phyloP scores from a whole-genome alignment of 306 rosid species.

The Ammopiptanthus mongolicus region DNA sequence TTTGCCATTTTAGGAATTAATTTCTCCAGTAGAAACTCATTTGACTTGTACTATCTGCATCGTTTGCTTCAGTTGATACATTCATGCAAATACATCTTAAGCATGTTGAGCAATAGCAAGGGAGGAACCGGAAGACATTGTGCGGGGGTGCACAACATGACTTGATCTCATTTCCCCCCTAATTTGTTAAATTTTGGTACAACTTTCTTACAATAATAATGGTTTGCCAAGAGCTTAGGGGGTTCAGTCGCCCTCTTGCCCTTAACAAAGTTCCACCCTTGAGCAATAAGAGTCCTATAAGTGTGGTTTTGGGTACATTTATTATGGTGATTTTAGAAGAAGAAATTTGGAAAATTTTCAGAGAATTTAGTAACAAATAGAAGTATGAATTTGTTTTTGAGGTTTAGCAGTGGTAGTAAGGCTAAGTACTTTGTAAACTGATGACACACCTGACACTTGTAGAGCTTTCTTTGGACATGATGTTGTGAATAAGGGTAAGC shows the following conservation, averaged over 20 bases:
- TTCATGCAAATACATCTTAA: background rate
- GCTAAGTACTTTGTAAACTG: background rate
- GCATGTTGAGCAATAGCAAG: background rate
- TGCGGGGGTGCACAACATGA: background rate
- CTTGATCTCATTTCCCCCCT: background rate
- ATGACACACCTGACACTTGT: background rate
- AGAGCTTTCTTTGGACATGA: background rate
- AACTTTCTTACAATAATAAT: background rate
- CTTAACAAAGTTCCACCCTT: background rate
- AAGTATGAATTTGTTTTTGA: background rate
- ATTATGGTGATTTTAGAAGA: background rate
- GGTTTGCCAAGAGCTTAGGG: background rate
- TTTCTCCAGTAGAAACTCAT: background rate
- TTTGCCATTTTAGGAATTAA: conserved; percentile 10
- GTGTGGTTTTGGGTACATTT: background rate
- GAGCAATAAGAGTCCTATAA: background rate
- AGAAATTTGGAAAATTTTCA: background rate
- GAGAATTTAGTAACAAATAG: background rate
- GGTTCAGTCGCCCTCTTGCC: background rate
- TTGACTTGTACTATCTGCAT: background rate
- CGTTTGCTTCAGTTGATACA: background rate
- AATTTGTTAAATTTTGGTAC: background rate
- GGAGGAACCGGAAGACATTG: background rate
- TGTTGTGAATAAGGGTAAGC: background rate
- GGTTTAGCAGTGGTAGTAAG: background rate